Conservation (phyloP, 768 basidiomycete genomes). For the Amanita jacksonii region DNA sequence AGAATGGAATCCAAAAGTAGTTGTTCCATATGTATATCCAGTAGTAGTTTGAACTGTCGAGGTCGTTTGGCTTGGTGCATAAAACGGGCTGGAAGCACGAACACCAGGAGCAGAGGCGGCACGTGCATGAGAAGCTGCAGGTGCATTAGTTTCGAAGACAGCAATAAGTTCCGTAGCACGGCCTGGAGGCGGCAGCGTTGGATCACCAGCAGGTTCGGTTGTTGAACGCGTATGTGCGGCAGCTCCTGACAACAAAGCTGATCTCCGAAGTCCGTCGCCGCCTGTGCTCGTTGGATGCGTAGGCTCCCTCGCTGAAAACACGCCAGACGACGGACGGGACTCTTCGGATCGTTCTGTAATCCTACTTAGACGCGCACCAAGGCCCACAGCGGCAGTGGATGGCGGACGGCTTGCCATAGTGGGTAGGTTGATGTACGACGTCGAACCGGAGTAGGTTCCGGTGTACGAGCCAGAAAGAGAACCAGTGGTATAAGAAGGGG, state of each 20-base stretch:
- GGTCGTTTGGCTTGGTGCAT: slow-evolving; percentile 16
- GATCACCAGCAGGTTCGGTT: slow-evolving; percentile 45
- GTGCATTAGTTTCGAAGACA: slow-evolving; percentile 47
- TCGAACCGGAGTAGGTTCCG: slow-evolving; percentile 35
- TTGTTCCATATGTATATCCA: slow-evolving; percentile 22
- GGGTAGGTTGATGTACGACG: slow-evolving; percentile 37
- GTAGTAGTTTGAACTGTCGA: slow-evolving; percentile 19
- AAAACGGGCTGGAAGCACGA: slow-evolving; percentile 28
- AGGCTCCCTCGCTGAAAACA: slow-evolving; percentile 23
- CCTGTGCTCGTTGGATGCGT: slow-evolving; percentile 30
- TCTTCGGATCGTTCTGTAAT: slow-evolving; percentile 78
- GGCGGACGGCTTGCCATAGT: slow-evolving; percentile 27
- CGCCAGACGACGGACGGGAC: slow-evolving; percentile 45
- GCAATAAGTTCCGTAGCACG: slow-evolving; percentile 67
- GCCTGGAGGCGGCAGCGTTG: slow-evolving; percentile 39
- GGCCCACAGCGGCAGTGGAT: slow-evolving; percentile 23
- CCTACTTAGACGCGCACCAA: slow-evolving; percentile 50
- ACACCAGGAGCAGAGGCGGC: slow-evolving; percentile 42
- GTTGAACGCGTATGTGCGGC: slow-evolving; percentile 45
- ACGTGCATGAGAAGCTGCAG: slow-evolving; percentile 40
- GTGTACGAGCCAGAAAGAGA: slow-evolving; percentile 30
- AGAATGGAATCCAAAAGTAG: slow-evolving; percentile 28
- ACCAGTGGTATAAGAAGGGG: slow-evolving; percentile 30
- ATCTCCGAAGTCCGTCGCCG: slow-evolving; percentile 38
- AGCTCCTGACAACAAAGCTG: slow-evolving; percentile 29